Base-by-base conservation (phyloP, 139 green algal genomes). In the Tetratostichococcus sp. region DNA sequence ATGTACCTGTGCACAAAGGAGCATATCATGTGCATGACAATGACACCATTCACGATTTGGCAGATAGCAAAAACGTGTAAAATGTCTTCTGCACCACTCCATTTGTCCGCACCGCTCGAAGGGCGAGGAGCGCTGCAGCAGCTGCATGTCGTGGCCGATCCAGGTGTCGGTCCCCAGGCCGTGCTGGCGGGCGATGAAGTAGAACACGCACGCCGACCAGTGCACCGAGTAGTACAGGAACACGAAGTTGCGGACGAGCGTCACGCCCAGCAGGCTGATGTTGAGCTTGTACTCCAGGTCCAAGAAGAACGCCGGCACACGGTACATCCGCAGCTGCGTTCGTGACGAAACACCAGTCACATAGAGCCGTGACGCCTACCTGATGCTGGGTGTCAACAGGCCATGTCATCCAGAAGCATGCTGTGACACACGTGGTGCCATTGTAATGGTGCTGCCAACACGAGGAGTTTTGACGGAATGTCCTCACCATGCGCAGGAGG, bases 181-280 rank as follows among this genome's bases (percentile, higher is more conserved):
- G 1, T 74, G 73, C 68, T 79, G 70, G 6, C 72, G 57, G 19
- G 80, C 80, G 35, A 80, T 75, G 65, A 75, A 82, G 50, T 83
- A 82, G 75, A 89, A 88, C 19, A 70, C 77, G 73, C 85, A 89
- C 0, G 85, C 85, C 16, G 79, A 65, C 78, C 79, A 82, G 72
- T 89, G 85, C 0, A 57, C 71, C 5, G 74, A 42, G 67, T 81
- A 83, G 30, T 79, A 70, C 39, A 50, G 11, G 39, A 83, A 77
- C 33, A 74, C 73, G 30, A 79, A 65, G 79, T 89, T 89, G n/a
- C 85, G 73, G 0, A 80, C 57, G 22, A 89, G 72, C 1, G 85
- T 89, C n/a, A 85, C 76, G 32, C 65, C 71, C 25, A 89, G 80
- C 33, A 89, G 77, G 4, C 30, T 69, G 22, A 85, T 58, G 19